Conservation (phyloP, 805 yeast genomes). For the Kluyveromyces wickerhamii region DNA sequence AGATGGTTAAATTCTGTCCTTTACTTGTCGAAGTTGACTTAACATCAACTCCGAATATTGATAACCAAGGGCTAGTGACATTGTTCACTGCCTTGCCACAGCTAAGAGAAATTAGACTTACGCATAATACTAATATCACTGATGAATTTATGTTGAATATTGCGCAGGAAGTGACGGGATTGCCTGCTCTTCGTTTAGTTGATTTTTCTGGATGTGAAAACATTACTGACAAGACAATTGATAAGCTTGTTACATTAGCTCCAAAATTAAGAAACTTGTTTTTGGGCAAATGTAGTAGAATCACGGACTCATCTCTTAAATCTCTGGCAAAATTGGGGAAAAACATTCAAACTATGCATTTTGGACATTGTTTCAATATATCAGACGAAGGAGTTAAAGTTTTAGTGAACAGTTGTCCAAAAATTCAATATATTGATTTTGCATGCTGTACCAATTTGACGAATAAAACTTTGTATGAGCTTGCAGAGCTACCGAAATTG, state of each 20-base stretch:
- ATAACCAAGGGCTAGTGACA: conserved; percentile 50
- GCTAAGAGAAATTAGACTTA: conserved; percentile 76
- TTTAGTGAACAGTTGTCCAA: conserved; percentile 67
- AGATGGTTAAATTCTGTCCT: conserved; percentile 64
- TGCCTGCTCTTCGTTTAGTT: conserved; percentile 64
- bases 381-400: conserved; percentile 82
- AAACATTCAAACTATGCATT: conserved; percentile 78
- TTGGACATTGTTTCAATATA: conserved; percentile 87
- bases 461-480: conserved; percentile 67
- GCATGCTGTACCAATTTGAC: conserved; percentile 92
- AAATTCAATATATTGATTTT: conserved; percentile 86
- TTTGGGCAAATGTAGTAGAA: conserved; percentile 77
- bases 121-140: conserved; percentile 61
- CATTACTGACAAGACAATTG: conserved; percentile 73
- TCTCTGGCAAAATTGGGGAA: conserved; percentile 68
- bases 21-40: conserved; percentile 84
- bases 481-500: conserved; percentile 69
- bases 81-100: conserved; percentile 58
- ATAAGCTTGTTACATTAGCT: conserved; percentile 61
- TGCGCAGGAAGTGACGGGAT: conserved; percentile 26
- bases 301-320: conserved; percentile 73
- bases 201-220: conserved; percentile 80
- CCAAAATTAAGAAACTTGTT: conserved; percentile 85
- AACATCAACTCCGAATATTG: conserved; percentile 68
- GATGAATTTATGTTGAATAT: conserved; percentile 48